Base-by-base conservation (phyloP, 139 green algal genomes). In the Chlorella vulgaris region DNA sequence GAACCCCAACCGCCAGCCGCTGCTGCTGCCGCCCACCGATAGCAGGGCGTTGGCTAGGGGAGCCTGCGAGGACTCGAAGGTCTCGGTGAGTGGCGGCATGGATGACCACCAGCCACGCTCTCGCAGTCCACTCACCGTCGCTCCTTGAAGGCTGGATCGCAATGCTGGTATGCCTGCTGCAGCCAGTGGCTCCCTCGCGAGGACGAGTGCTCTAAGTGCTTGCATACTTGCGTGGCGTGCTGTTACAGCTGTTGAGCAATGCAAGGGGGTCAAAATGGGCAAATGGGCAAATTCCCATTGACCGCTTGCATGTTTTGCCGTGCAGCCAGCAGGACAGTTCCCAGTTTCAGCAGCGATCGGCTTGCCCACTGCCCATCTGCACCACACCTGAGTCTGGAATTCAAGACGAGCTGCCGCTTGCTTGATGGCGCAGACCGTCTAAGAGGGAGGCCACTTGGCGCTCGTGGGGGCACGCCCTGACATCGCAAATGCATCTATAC, bases 401-500 rank as follows among this genome's bases (percentile, higher is more conserved):
- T n/a, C n/a, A n/a, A n/a, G n/a, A n/a, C n/a, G n/a, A n/a, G n/a
- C n/a, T n/a, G n/a, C n/a, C n/a, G n/a, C n/a, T 65, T 31, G 47
- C 47, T 71, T 71, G 65, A 71, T 71, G 65, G 65, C 35, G 65
- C 38, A 35, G 28, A 5, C 18, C 21, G 55, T n/a, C n/a, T 65
- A 65, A 29, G 22, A 21, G 47, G 47, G 47, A 58, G 47, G 47
- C 47, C 47, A 15, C 55, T 65, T 28, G 55, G 55, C 55, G n/a
- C 55, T 29, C 18, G 18, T 29, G n/a, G 18, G 15, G 55, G 8
- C 55, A n/a, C n/a, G 15, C 55, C 5, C 35, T 8, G 19, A 28
- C 13, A 26, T 18, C 26, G 47, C 51, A 69, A 10, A 95, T 97
- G 92, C 89, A 90, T 60, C 81, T 98, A 1, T 97, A 97, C 80